Evolutionary conservation across 768 basidiomycete genomes (phyloP).

Genomic region (Boletus rubroflammeus): DNA sequence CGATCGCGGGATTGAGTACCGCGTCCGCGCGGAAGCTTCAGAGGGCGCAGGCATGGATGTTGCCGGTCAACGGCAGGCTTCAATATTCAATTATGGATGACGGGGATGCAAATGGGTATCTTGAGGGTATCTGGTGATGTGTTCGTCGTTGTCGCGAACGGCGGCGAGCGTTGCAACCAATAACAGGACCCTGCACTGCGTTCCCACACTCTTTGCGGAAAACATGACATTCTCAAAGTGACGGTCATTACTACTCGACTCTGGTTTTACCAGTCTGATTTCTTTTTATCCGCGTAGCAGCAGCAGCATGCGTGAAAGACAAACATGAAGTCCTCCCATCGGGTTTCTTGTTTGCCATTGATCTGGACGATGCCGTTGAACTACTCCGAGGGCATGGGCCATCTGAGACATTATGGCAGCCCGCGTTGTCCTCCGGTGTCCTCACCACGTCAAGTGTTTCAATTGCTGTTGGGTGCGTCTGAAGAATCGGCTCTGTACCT

Average conservation of each 20-base stretch:
- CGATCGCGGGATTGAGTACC: constrained; percentile 39
- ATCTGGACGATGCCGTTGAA: neutral
- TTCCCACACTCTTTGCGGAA: constrained; percentile 16
- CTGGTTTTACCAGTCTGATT: too few relatives aligned
- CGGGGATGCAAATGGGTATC: constrained; percentile 16
- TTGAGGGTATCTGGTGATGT: constrained; percentile 9
- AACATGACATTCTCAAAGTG: too few relatives aligned
- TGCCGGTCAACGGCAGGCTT: neutral
- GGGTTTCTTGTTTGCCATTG: neutral
- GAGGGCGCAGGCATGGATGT: constrained; percentile 39
- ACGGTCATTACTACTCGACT: too few relatives aligned
- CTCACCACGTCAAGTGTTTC: neutral
- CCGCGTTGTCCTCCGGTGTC: neutral
- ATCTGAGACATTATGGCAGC: neutral
- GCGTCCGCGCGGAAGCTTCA: constrained; percentile 49
- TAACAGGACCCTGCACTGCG: neutral
- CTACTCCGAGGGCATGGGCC: too few relatives aligned
- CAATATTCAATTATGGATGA: neutral
- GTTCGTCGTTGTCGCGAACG: constrained; percentile 18
- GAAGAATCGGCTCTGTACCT: neutral
- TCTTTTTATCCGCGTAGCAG: too few relatives aligned
- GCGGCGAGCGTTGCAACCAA: constrained; percentile 10
- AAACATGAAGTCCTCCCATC: neutral
- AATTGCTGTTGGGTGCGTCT: neutral
- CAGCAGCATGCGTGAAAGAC: neutral